Evolutionary conservation across 208 protist genomes (phyloP).

Genomic region (Angomonas ambiguus): DNA sequence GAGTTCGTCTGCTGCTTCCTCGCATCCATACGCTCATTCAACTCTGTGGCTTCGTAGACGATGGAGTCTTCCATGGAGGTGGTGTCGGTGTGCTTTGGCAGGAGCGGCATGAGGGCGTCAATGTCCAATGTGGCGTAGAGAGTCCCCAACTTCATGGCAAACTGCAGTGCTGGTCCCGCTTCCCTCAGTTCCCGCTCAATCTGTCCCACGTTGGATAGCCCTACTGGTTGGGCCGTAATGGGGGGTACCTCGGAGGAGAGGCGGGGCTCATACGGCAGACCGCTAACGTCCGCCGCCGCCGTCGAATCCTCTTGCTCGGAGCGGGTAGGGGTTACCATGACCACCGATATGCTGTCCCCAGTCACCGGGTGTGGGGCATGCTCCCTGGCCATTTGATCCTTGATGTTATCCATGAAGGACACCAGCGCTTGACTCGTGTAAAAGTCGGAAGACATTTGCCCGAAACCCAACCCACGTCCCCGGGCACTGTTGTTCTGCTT

Average conservation of each 20-base stretch:
- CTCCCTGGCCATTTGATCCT: background rate
- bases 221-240: background rate
- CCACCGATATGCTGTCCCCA: background rate
- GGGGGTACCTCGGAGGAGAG: background rate
- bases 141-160: conserved; percentile 62
- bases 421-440: conserved; percentile 3
- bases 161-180: conserved; percentile 34
- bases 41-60: background rate
- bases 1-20: too few relatives aligned
- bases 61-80: background rate
- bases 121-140: conserved; percentile 75
- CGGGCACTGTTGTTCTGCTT: background rate
- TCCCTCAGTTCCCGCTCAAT: conserved; percentile 26
- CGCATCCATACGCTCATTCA: background rate
- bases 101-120: conserved; percentile 47
- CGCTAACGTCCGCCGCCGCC: background rate
- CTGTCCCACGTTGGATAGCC: background rate
- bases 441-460: background rate
- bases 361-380: background rate
- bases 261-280: background rate
- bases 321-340: background rate
- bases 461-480: too few relatives aligned
- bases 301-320: background rate
- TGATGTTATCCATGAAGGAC: background rate
- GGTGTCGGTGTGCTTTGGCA: background rate